These are phyloP conservation scores for Pisolithus sp. DNA, from an alignment of 768 basidiomycete species.

Conservation along the genomic window DNA sequence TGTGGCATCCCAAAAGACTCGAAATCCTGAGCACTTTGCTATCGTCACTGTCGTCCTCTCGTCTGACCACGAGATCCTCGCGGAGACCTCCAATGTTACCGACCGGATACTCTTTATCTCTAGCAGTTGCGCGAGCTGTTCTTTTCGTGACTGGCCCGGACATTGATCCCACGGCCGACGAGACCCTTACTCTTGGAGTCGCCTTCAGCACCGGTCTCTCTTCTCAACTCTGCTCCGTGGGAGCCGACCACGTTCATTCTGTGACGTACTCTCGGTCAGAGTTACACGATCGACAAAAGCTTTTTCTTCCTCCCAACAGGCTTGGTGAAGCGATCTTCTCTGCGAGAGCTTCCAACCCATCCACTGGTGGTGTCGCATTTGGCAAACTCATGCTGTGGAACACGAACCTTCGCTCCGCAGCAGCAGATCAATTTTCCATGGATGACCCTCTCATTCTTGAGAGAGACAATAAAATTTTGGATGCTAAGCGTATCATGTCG, in stretches of 20 bases:
- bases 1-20: constrained; percentile 60
- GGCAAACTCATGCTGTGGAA: constrained; percentile 41
- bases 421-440: constrained; percentile 60
- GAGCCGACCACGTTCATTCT: constrained; percentile 11
- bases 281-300: constrained; percentile 43
- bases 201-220: constrained; percentile 50
- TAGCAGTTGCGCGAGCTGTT: constrained; percentile 57
- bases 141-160: constrained; percentile 74
- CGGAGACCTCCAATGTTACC: constrained; percentile 37
- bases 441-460: constrained; percentile 59
- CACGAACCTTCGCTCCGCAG: constrained; percentile 50
- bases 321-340: constrained; percentile 39
- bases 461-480: constrained; percentile 40
- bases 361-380: constrained; percentile 35
- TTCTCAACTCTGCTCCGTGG: constrained; percentile 49
- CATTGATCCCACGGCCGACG: constrained; percentile 63
- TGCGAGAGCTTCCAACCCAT: constrained; percentile 29
- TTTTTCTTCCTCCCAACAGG: constrained; percentile 49
- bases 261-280: constrained; percentile 22
- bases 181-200: constrained; percentile 64
- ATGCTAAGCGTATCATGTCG: constrained; percentile 37
- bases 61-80: constrained; percentile 6
- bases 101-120: constrained; percentile 46
- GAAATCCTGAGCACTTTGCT: constrained; percentile 48
- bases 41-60: constrained; percentile 27